phyloP scores from a whole-genome alignment of 2,329 filamentous ascomycete genomes.

The Cladosporium sp. region DNA sequence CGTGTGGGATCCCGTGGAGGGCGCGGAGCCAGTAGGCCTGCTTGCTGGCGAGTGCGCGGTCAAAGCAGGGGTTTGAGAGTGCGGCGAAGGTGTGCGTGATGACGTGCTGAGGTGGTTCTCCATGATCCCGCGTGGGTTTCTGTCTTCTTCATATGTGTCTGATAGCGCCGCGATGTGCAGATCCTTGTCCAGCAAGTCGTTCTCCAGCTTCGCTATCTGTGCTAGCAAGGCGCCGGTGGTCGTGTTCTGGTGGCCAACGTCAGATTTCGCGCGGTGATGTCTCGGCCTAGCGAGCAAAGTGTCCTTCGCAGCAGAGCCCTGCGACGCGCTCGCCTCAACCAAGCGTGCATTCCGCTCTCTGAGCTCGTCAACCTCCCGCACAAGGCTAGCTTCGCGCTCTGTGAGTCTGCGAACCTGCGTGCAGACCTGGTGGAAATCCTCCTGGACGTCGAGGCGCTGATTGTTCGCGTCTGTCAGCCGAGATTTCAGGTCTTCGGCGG shows the following conservation, averaged over 20 bases:
- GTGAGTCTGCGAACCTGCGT: conserved; percentile 30
- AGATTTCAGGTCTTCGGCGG: conserved; percentile 33
- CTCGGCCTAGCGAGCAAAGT: no score
- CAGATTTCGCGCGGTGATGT: no score
- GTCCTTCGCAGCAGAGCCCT: no score
- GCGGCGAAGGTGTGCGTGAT: background rate
- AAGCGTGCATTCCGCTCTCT: no score
- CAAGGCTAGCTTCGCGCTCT: conserved; percentile 25
- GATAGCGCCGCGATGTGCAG: background rate
- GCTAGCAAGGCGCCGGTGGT: no score
- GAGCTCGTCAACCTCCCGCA: conserved; percentile 8
- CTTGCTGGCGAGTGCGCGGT: background rate
- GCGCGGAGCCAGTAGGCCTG: background rate
- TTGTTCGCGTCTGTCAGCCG: conserved; percentile 36
- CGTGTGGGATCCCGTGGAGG: background rate
- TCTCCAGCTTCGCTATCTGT: background rate
- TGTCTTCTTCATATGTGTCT: background rate
- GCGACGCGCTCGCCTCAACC: no score
- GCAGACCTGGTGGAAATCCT: conserved; percentile 29
- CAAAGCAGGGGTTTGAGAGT: background rate
- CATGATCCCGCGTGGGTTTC: no score
- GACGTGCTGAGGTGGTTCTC: no score
- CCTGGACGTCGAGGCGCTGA: conserved; percentile 34
- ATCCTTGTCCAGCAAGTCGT: background rate
- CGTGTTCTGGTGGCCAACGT: no score